Percentiles rank a stretch among this genome's conserved stretches.
phyloP scores from a whole-genome alignment of 257 asterid genomes.

The Lantana camara region DNA sequence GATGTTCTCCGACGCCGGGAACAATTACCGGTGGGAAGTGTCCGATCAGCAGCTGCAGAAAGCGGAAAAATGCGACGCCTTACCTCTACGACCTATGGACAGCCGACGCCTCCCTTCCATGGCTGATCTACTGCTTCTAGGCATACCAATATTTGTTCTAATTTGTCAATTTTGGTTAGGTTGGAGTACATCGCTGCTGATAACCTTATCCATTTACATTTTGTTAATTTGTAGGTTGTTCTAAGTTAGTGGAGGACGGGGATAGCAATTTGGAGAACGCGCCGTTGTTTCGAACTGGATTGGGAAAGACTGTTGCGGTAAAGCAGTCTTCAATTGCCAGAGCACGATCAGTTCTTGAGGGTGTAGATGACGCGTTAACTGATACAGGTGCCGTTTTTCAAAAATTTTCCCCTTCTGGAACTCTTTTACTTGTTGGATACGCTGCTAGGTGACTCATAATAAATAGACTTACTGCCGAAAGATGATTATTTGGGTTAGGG shows the following conservation, averaged over 20 bases:
- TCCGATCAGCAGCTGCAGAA: constrained; percentile 36
- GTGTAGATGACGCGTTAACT: constrained; percentile 28
- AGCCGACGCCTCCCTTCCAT: constrained; percentile 75
- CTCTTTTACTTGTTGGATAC: not conserved
- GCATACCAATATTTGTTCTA: constrained; percentile 31
- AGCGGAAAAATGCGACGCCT: constrained; percentile 29
- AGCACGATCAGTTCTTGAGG: constrained; percentile 72
- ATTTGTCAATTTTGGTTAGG: not conserved
- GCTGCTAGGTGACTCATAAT: not conserved
- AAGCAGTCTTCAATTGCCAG: constrained; percentile 64
- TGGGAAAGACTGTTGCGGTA: constrained; percentile 58
- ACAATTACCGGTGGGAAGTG: constrained; percentile 63
- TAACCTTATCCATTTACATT: not conserved
- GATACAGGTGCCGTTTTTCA: constrained; percentile 31
- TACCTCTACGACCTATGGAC: constrained; percentile 30
- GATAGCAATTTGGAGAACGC: constrained; percentile 31
- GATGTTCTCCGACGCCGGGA: constrained; percentile 58
- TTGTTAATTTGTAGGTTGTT: constrained; percentile 43
- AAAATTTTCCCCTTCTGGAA: no score
- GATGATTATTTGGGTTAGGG: not conserved
- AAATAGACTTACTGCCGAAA: not conserved
- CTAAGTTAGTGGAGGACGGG: constrained; percentile 53
- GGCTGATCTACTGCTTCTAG: constrained; percentile 84
- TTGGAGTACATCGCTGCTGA: not conserved
- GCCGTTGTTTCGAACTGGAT: constrained; percentile 66